A percentile compares a stretch with the other conserved stretches of the same genome.
phyloP scores from a whole-genome alignment of 1,139 yeast species.

The Yamadazyma aaseri region DNA sequence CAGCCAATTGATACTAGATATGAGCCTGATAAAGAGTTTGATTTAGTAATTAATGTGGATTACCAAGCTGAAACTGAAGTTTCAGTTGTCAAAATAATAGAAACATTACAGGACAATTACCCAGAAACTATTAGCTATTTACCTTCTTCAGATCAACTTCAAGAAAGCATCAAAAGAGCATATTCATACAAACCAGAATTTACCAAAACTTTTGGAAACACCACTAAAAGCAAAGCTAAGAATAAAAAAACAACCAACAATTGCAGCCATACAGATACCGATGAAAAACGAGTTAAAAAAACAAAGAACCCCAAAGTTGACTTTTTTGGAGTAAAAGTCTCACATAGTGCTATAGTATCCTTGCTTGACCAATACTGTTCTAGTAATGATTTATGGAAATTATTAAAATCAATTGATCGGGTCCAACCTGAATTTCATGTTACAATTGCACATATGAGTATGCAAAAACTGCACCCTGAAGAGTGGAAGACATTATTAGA shows the following conservation, averaged over 20 bases:
- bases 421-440: constrained; percentile 69
- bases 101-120: constrained; percentile 26
- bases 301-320: constrained; percentile 13
- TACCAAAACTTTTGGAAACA: constrained; percentile 33
- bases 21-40: constrained; percentile 69
- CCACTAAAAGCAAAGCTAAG: constrained; percentile 15
- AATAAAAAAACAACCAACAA: constrained; percentile 19
- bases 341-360: constrained; percentile 9
- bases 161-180: constrained; percentile 48
- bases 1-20: constrained; percentile 50
- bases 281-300: constrained; percentile 14
- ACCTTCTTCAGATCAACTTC: constrained; percentile 44
- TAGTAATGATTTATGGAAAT: constrained; percentile 27
- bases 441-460: constrained; percentile 62
- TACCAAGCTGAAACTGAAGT: constrained; percentile 43
- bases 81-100: constrained; percentile 50
- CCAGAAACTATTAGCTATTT: constrained; percentile 42
- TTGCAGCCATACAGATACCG: constrained; percentile 21
- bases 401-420: constrained; percentile 28
- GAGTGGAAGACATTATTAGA: constrained; percentile 24
- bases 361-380: constrained; percentile 10
- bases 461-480: constrained; percentile 22
- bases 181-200: constrained; percentile 51
- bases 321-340: constrained; percentile 31
- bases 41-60: constrained; percentile 57